phyloP scores from a whole-genome alignment of 192 early-diverging fungal species.

The Entomortierella parvispora region DNA sequence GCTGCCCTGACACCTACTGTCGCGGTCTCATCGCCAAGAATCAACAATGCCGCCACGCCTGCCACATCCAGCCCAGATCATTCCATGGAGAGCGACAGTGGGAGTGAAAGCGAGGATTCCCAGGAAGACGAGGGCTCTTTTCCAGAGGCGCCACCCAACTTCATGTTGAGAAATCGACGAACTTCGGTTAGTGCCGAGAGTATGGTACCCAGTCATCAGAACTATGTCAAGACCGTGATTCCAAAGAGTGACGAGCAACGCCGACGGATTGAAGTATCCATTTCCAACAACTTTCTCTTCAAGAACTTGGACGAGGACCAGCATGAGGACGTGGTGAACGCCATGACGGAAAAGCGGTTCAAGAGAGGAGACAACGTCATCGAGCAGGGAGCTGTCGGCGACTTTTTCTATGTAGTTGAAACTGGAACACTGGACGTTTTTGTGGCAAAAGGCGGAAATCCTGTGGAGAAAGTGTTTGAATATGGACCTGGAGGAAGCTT shows the following conservation, averaged over 20 bases:
- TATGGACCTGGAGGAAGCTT: slow-evolving; percentile 91
- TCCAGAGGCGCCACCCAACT: slow-evolving; percentile 65
- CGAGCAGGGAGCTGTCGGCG: slow-evolving; percentile 94
- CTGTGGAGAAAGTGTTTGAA: slow-evolving; percentile 77
- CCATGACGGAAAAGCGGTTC: slow-evolving; percentile 93
- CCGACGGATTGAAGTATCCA: slow-evolving; percentile 81
- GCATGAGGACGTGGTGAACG: slow-evolving; percentile 92
- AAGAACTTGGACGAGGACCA: slow-evolving; percentile 96
- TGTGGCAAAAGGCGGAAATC: slow-evolving; percentile 74
- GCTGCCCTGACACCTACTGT: slow-evolving; percentile 54
- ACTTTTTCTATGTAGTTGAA: slow-evolving; percentile 99
- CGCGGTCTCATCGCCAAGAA: slow-evolving; percentile 45
- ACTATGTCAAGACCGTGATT: slow-evolving; percentile 86
- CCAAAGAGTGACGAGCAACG: slow-evolving; percentile 90
- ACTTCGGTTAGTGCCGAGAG: slow-evolving; percentile 97
- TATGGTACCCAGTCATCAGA: slow-evolving; percentile 89
- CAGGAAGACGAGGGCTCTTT: slow-evolving; percentile 68
- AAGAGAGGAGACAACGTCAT: slow-evolving; percentile 79
- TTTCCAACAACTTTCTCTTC: slow-evolving; percentile 94
- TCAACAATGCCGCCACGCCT: slow-evolving; percentile 43
- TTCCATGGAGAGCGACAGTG: slow-evolving; percentile 54
- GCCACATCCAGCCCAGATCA: slow-evolving; percentile 64
- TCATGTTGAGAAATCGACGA: slow-evolving; percentile 85
- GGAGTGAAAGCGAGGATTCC: slow-evolving; percentile 66
- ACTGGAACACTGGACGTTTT: slow-evolving; percentile 91